Percentiles rank a stretch among this genome's conserved stretches.
phyloP scores from a whole-genome alignment of 352 stramenopile genomes.

The Phytophthora boehmeriae region DNA sequence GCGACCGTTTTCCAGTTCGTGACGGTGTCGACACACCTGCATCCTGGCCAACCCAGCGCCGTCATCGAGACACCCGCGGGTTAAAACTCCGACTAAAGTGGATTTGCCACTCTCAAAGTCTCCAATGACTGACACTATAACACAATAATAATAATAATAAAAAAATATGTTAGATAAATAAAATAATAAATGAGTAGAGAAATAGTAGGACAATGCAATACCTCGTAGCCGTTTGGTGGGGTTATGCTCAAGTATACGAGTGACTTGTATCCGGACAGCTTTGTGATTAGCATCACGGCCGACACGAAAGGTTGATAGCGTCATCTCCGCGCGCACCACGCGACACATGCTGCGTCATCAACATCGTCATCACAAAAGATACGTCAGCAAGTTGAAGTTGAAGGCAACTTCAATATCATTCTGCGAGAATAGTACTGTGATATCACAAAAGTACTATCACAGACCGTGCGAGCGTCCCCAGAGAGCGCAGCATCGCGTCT shows the following conservation, averaged over 20 bases:
- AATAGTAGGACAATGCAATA: constrained; percentile 6
- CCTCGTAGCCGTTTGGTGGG: constrained; percentile 66
- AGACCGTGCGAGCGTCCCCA: constrained; percentile 67
- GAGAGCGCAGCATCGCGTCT: constrained; percentile 69
- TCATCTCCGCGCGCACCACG: constrained; percentile 69
- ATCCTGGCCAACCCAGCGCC: constrained; percentile 85
- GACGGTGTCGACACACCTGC: constrained; percentile 89
- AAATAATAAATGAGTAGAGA: not conserved
- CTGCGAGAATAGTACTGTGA: constrained; percentile 3
- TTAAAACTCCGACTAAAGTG: constrained; percentile 90
- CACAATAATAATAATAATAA: not conserved
- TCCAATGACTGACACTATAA: constrained; percentile 82
- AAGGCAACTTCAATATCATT: constrained; percentile 16
- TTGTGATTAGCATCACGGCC: constrained; percentile 42
- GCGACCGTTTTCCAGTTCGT: constrained; percentile 90
- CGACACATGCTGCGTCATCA: constrained; percentile 66
- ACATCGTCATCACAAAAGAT: constrained; percentile 1
- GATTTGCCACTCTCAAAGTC: constrained; percentile 90
- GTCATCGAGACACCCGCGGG: constrained; percentile 82
- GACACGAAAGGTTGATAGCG: constrained; percentile 61
- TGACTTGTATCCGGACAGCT: constrained; percentile 55
- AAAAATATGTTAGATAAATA: not conserved
- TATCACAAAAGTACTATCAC: constrained; percentile 3
- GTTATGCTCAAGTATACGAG: constrained; percentile 55
- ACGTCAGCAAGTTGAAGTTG: constrained; percentile 11